Conservation (phyloP, 257 asterid genomes). For the Solanum virginianum region DNA sequence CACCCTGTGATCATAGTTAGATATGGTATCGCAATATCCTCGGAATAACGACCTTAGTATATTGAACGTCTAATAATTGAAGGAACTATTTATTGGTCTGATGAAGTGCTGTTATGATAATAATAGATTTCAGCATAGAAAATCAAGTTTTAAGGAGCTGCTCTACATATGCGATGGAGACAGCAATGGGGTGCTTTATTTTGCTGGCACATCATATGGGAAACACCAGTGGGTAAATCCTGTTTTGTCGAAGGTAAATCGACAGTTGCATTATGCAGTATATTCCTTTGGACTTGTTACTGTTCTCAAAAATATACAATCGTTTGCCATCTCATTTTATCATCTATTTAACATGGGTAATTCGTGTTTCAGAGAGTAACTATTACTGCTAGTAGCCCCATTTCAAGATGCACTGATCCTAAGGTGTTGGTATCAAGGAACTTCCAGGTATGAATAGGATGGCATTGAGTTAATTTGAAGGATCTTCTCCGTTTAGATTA, state of each 20-base stretch:
- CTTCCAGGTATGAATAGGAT: conserved; percentile 45
- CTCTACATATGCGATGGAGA: conserved; percentile 93
- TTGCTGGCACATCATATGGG: conserved; percentile 91
- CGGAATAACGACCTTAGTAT: not conserved
- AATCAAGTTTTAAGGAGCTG: conserved; percentile 83
- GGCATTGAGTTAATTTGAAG: not conserved
- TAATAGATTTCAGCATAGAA: conserved; percentile 65
- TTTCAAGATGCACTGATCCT: conserved; percentile 89
- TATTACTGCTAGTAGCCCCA: conserved; percentile 78
- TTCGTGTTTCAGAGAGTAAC: conserved; percentile 50
- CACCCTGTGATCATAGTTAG: not conserved
- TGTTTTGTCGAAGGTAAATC: conserved; percentile 68
- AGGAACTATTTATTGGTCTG: not conserved
- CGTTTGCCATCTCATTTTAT: not conserved
- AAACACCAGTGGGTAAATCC: conserved; percentile 97
- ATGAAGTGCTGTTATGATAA: conserved; percentile 10
- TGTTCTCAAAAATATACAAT: not conserved
- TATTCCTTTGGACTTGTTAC: not conserved
- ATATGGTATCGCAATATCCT: not conserved
- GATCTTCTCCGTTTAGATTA: not conserved
- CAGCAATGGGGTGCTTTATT: conserved; percentile 84
- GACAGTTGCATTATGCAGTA: not conserved
- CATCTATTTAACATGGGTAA: not conserved
- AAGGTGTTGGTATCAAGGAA: conserved; percentile 89
- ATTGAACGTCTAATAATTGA: not conserved